These are phyloP conservation scores for Holtermannia corniformis DNA, from an alignment of 768 basidiomycete genomes.

Conservation along the genomic window DNA sequence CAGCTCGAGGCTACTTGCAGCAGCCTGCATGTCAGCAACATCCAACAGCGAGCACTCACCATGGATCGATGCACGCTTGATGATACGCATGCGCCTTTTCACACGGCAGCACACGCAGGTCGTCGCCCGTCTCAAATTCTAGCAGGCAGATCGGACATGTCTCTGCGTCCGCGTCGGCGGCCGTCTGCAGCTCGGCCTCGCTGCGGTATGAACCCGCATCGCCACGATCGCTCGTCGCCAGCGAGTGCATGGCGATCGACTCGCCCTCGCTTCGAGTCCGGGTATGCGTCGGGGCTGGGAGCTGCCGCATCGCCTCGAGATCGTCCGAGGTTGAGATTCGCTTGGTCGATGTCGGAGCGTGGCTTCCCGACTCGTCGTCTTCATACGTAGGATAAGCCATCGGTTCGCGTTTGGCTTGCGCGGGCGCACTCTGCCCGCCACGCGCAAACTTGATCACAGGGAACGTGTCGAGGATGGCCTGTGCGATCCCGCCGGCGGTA, in stretches of 20 bases:
- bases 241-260: neutral
- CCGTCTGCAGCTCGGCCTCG: constrained; percentile 23
- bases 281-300: neutral
- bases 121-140: constrained; percentile 89
- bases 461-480: constrained; percentile 92
- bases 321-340: constrained; percentile 10
- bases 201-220: constrained; percentile 8
- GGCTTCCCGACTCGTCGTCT: neutral
- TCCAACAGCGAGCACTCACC: constrained; percentile 23
- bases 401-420: neutral
- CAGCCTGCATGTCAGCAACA: constrained; percentile 51
- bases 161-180: constrained; percentile 59
- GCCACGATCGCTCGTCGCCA: neutral
- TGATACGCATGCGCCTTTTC: constrained; percentile 88
- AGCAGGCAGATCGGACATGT: constrained; percentile 92
- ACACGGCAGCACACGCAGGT: constrained; percentile 80
- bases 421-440: constrained; percentile 9
- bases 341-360: neutral
- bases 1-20: constrained; percentile 81
- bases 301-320: neutral
- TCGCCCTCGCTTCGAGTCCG: neutral
- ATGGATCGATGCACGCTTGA: constrained; percentile 74
- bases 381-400: constrained; percentile 12
- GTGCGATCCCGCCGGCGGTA: constrained; percentile 72
- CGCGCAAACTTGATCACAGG: constrained; percentile 77